Evolutionary conservation across 306 rosid genomes (phyloP), one percentile per base, ranked within the genome.

Genomic region (Hippophae tibetana): DNA sequence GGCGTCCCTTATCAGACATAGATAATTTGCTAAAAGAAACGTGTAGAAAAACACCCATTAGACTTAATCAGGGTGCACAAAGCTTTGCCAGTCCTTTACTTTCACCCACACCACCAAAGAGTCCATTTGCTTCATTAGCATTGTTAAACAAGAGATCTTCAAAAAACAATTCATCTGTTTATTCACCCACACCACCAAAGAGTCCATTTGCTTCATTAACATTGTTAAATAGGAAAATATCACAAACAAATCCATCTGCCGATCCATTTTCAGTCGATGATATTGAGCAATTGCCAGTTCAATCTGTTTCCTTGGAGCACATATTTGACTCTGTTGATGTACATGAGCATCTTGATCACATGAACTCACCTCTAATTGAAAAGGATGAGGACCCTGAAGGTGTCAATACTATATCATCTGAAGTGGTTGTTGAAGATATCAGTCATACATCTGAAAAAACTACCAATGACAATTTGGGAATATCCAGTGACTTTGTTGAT

Each of bases 81-180:
- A 68, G 48, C 48, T 47, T 69, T 57, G 38, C 38, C 38, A 31
- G 38, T 31, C 38, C 38, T 47, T 58, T 70, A 64, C 69, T 79
- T 71, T 79, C 89, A 49, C 89, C 89, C 67, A 74, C 83, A 50
- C 86, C 86, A 56, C 80, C 85, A 63, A 85, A 70, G 78, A 85
- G 78, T 75, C 95, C 88, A 52, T 82, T 80, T 79, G 80, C 93
- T 60, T 55, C 72, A 7, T 54, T 76, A 43, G 59, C 72, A 50
- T 54, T 70, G 42, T 62, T 92, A 53, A 84, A 61, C 54, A 79
- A 56, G 78, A 81, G 72, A 59, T 63, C 80, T 66, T 76, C 61
- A 46, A 74, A 13, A 66, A 68, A 82, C 73, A 83, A 46, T 61
- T 45, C 77, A 63, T 76, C 84, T 54, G 57, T 45, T 10, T 79